Conservation (phyloP, 345 rosid genomes). For the Gossypium stocksii region DNA sequence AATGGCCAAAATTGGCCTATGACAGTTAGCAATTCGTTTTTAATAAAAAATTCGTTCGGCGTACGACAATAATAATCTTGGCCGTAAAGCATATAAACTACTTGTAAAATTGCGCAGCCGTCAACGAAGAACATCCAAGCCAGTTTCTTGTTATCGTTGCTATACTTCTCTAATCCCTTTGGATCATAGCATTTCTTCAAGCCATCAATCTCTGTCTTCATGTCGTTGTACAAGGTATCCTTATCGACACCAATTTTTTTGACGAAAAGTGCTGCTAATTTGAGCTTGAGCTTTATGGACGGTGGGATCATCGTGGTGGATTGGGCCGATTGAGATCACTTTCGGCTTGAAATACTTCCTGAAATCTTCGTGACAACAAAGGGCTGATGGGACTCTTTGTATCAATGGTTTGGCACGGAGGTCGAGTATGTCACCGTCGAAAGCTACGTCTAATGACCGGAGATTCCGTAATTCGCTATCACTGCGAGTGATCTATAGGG, state of each 20-base stretch:
- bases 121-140: constrained; percentile 24
- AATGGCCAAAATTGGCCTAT: too few relatives aligned
- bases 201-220: neutral
- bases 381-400: constrained; percentile 9
- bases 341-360: constrained; percentile 4
- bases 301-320: constrained; percentile 11
- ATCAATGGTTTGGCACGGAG: neutral
- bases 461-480: neutral
- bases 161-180: neutral
- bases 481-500: too few relatives aligned
- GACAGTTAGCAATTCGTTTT: neutral
- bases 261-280: neutral
- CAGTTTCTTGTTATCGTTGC: neutral
- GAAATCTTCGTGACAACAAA: neutral
- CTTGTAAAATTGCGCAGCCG: constrained; percentile 17
- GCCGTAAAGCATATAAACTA: neutral
- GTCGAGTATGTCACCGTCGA: too few relatives aligned
- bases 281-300: neutral
- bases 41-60: neutral
- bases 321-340: constrained; percentile 21
- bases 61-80: rapidly evolving
- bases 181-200: constrained; percentile 10
- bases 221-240: neutral
- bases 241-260: neutral
- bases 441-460: neutral